A percentile compares a stretch with the other conserved stretches of the same genome.
Conservation (phyloP, 306 rosid genomes). For the Fagus crenata region DNA sequence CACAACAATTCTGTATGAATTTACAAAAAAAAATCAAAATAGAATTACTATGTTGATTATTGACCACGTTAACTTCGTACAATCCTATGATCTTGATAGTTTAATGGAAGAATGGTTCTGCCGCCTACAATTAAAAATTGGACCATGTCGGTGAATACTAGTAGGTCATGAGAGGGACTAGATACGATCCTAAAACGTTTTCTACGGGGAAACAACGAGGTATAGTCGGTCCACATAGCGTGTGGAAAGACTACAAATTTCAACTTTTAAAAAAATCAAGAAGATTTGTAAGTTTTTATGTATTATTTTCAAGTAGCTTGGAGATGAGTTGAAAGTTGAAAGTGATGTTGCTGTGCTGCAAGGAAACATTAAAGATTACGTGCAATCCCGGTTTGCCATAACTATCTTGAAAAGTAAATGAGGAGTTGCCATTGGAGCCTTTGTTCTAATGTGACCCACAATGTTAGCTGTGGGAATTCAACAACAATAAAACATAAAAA, state of each 20-base stretch:
- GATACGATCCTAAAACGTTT: neutral
- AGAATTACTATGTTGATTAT: neutral
- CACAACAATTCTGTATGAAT: too few relatives aligned
- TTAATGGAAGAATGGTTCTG: neutral
- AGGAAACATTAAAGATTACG: too few relatives aligned
- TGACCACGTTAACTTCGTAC: neutral
- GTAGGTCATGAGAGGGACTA: neutral
- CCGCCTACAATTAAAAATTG: neutral
- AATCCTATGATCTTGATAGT: constrained; percentile 2
- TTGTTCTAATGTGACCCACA: too few relatives aligned
- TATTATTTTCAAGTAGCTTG: neutral
- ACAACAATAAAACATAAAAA: too few relatives aligned
- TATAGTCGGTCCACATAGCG: neutral
- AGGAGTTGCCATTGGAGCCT: too few relatives aligned
- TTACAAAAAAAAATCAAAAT: too few relatives aligned
- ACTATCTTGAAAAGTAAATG: too few relatives aligned
- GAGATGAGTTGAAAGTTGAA: neutral
- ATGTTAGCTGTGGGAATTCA: too few relatives aligned
- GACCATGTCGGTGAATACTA: neutral
- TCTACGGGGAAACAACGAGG: neutral
- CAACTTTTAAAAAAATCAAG: neutral
- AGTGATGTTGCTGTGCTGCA: neutral
- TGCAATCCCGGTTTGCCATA: too few relatives aligned
- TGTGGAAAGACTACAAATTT: neutral
- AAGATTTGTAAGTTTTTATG: too few relatives aligned